phyloP scores from a whole-genome alignment of 805 yeast species.

The Yamadazyma phyllophila region DNA sequence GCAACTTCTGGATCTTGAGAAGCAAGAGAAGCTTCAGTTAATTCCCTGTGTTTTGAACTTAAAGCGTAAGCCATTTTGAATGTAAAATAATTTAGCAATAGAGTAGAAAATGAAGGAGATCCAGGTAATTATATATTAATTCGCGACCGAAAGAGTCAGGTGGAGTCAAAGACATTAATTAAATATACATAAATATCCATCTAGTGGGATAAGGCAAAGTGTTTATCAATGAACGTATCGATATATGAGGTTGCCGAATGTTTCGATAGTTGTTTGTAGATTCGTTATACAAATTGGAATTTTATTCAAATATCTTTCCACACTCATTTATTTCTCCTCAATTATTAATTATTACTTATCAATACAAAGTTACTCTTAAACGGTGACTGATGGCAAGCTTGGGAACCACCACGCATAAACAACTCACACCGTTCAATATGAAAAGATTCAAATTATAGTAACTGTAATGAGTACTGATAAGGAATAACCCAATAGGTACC shows the following conservation, averaged over 20 bases:
- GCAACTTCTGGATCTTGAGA: conserved; percentile 85
- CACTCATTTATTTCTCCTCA: no score
- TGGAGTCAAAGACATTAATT: conserved; percentile 4
- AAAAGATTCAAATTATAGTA: conserved; percentile 79
- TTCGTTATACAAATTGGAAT: no score
- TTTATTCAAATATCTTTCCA: no score
- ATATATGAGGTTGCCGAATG: neutral
- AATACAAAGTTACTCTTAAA: conserved; percentile 58
- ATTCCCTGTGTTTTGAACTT: conserved; percentile 46
- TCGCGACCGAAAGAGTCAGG: conserved; percentile 4
- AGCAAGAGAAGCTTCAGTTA: conserved; percentile 60
- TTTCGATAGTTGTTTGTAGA: neutral
- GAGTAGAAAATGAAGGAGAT: neutral
- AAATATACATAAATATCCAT: neutral
- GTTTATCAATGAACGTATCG: neutral
- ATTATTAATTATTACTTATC: neutral
- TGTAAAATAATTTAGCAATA: neutral
- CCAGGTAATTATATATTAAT: conserved; percentile 1
- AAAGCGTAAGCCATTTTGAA: conserved; percentile 44
- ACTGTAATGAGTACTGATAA: conserved; percentile 86
- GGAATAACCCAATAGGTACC: conserved; percentile 87
- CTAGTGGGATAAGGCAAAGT: neutral
- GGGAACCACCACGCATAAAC: conserved; percentile 86
- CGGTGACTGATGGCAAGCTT: conserved; percentile 83
- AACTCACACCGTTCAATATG: conserved; percentile 73